Evolutionary conservation across 108 stramenopile species (phyloP).

Genomic region (Cyclostephanos tholiformis): DNA sequence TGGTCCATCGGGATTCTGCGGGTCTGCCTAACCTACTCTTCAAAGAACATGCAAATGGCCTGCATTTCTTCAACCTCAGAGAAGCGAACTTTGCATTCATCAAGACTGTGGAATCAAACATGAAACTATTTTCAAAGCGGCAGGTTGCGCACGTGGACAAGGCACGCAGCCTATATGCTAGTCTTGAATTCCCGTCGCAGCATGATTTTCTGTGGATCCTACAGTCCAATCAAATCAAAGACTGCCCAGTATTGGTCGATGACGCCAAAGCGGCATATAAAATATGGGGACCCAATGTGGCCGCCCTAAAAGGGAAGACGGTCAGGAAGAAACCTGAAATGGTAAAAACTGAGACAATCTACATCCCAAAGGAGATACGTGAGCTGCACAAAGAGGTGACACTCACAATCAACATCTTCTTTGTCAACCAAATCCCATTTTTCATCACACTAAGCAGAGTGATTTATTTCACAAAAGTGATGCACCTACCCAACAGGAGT

Average conservation of each 20-base stretch:
- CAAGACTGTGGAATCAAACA: too few relatives aligned
- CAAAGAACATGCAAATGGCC: not conserved
- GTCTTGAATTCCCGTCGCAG: not conserved
- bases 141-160: not conserved
- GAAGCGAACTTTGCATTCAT: not conserved
- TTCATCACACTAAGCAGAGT: not conserved
- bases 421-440: too few relatives aligned
- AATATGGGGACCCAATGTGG: constrained; percentile 15
- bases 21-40: not conserved
- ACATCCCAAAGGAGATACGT: too few relatives aligned
- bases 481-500: not conserved
- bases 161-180: not conserved
- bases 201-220: constrained; percentile 9
- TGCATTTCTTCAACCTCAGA: not conserved
- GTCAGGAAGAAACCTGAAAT: too few relatives aligned
- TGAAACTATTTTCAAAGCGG: not conserved
- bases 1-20: not conserved
- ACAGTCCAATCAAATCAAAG: constrained; percentile 5
- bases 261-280: not conserved
- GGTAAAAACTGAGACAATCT: too few relatives aligned
- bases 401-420: too few relatives aligned
- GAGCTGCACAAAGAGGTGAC: too few relatives aligned
- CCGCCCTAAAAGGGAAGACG: too few relatives aligned
- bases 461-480: not conserved
- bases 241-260: constrained; percentile 9